A percentile compares a stretch with the other conserved stretches of the same genome.
These are phyloP conservation scores for Neurospora intermedia DNA, from an alignment of 495 filamentous ascomycete species.

Conservation along the genomic window DNA sequence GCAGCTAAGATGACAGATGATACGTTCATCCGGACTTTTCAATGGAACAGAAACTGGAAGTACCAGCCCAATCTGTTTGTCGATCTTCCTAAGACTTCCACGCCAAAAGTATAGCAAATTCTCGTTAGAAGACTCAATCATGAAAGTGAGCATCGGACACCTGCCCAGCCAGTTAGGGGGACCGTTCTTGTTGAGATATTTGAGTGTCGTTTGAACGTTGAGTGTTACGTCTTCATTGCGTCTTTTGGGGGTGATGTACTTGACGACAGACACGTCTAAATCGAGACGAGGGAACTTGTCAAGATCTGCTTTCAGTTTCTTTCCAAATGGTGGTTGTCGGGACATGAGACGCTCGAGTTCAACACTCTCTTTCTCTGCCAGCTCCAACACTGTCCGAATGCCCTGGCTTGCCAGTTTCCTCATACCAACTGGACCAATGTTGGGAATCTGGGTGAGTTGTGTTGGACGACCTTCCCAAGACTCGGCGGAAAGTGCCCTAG, in stretches of 20 bases:
- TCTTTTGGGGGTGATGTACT: conserved; percentile 16
- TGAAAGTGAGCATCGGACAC: conserved; percentile 57
- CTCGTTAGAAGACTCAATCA: conserved; percentile 70
- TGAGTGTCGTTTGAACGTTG: conserved; percentile 56
- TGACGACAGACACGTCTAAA: conserved; percentile 33
- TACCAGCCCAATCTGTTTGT: conserved; percentile 42
- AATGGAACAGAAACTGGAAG: conserved; percentile 52
- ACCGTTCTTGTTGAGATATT: conserved; percentile 59
- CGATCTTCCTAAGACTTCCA: conserved; percentile 56
- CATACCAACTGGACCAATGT: conserved; percentile 67
- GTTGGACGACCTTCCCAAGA: conserved; percentile 80
- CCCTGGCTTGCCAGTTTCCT: conserved; percentile 65
- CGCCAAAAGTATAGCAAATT: conserved; percentile 67
- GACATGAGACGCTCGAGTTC: conserved; percentile 68
- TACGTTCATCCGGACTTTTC: conserved; percentile 40
- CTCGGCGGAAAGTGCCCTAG: conserved; percentile 63
- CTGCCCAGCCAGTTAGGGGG: conserved; percentile 50
- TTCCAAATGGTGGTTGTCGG: conserved; percentile 76
- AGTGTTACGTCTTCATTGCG: conserved; percentile 34
- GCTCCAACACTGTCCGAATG: conserved; percentile 58
- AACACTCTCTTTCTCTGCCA: conserved; percentile 55
- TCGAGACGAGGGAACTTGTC: conserved; percentile 66
- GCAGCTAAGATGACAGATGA: conserved; percentile 71
- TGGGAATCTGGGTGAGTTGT: conserved; percentile 78
- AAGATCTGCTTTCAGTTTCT: conserved; percentile 50